phyloP scores from a whole-genome alignment of 2,329 filamentous ascomycete genomes.

The Penicillium sp. region DNA sequence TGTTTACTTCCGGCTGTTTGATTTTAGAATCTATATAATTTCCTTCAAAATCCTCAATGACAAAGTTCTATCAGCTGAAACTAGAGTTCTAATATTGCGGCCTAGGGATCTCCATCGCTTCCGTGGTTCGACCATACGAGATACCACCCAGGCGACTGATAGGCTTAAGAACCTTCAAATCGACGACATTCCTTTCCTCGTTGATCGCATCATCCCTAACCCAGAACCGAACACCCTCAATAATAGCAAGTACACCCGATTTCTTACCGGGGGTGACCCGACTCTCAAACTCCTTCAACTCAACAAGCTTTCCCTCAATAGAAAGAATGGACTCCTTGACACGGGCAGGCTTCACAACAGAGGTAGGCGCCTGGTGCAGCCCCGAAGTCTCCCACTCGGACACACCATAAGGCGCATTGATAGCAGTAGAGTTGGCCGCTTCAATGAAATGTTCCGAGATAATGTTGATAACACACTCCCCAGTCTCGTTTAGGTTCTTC shows the following conservation, averaged over 20 bases:
- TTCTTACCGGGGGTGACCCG: slow-evolving; percentile 68
- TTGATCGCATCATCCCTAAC: slow-evolving; percentile 84
- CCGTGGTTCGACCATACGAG: slow-evolving; percentile 70
- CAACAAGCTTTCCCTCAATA: slow-evolving; percentile 76
- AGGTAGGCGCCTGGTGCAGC: slow-evolving; percentile 66
- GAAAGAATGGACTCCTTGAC: slow-evolving; percentile 81
- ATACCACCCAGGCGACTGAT: slow-evolving; percentile 82
- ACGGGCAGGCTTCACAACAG: slow-evolving; percentile 66
- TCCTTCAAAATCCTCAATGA: not conserved
- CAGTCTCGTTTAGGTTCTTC: slow-evolving; percentile 67
- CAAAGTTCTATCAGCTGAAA: not conserved
- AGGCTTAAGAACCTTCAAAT: slow-evolving; percentile 73
- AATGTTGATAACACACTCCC: slow-evolving; percentile 83
- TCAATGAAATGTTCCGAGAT: slow-evolving; percentile 82
- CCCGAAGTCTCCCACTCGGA: slow-evolving; percentile 80
- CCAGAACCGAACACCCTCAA: slow-evolving; percentile 88
- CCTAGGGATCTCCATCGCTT: slow-evolving; percentile 67
- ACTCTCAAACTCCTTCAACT: slow-evolving; percentile 74
- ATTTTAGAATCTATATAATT: not conserved
- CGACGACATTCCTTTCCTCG: slow-evolving; percentile 69
- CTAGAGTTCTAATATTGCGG: slow-evolving; percentile 24
- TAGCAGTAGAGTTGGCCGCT: slow-evolving; percentile 77
- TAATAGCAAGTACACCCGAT: slow-evolving; percentile 69
- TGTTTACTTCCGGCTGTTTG: not conserved
- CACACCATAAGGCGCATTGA: slow-evolving; percentile 74